Evolutionary conservation across 148 eudicot genomes (phyloP).

Genomic region (Fagopyrum tataricum): DNA sequence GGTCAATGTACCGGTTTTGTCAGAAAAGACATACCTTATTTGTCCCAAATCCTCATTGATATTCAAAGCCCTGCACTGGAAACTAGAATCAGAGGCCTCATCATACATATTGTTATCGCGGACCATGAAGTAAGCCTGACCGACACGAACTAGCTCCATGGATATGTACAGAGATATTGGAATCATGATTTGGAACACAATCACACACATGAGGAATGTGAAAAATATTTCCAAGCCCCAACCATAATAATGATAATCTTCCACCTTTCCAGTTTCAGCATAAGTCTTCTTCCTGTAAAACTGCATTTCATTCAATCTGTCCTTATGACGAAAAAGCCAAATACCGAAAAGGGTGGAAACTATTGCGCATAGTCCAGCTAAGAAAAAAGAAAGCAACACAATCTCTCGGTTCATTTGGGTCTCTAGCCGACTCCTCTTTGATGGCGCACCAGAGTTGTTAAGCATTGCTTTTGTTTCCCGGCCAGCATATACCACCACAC

Average conservation of each 20-base stretch:
- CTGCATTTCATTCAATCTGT: slow-evolving; percentile 56
- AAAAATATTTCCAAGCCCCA: slow-evolving; percentile 83
- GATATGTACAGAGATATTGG: slow-evolving; percentile 96
- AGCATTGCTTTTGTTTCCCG: slow-evolving; percentile 98
- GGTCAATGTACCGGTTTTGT: slow-evolving; percentile 95
- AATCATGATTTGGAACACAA: slow-evolving; percentile 95
- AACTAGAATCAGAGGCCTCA: slow-evolving; percentile 60
- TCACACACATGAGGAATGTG: slow-evolving; percentile 91
- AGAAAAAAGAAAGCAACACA: slow-evolving; percentile 70
- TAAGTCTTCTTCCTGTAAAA: slow-evolving; percentile 69
- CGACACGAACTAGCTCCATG: slow-evolving; percentile 98
- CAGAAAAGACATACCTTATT: slow-evolving; percentile 92
- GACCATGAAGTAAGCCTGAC: slow-evolving; percentile 98
- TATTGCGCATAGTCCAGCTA: slow-evolving; percentile 59
- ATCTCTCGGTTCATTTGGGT: slow-evolving; percentile 87
- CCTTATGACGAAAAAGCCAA: slow-evolving; percentile 69
- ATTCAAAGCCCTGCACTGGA: slow-evolving; percentile 92
- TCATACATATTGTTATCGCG: slow-evolving; percentile 63
- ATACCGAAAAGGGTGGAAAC: slow-evolving; percentile 68
- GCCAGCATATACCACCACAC: slow-evolving; percentile 90
- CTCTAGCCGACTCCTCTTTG: slow-evolving; percentile 94
- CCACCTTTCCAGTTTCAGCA: slow-evolving; percentile 26
- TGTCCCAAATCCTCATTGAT: slow-evolving; percentile 97
- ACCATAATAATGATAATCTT: slow-evolving; percentile 69
- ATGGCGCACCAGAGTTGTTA: slow-evolving; percentile 94